Evolutionary conservation across 1,284 basidiomycete species (phyloP).

Genomic region (Heterobasidion irregulare): DNA sequence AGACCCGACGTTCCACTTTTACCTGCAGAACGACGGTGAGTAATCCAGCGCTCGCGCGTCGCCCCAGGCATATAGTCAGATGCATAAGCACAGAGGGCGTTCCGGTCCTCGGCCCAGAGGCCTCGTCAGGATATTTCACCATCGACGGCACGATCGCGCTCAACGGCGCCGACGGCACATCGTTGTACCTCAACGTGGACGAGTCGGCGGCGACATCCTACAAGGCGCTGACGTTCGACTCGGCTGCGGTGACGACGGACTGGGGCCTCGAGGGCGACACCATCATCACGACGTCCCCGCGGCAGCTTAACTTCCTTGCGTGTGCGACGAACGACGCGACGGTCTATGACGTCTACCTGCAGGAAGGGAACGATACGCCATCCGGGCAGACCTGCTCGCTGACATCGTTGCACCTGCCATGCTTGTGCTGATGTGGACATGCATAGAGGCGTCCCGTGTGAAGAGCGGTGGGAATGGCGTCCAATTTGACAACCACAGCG

Average conservation of each 20-base stretch:
- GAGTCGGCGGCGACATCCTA: constrained; percentile 36
- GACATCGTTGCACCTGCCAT: constrained; percentile 44
- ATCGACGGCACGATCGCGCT: constrained; percentile 40
- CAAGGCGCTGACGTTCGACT: constrained; percentile 37
- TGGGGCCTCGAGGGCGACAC: constrained; percentile 56
- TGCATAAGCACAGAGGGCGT: constrained; percentile 25
- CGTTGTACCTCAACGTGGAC: constrained; percentile 41
- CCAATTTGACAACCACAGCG: too few relatives aligned
- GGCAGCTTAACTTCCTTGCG: constrained; percentile 49
- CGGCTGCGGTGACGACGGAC: constrained; percentile 39
- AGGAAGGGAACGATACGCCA: constrained; percentile 43
- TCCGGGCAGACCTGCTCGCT: constrained; percentile 33
- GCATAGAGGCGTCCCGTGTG: too few relatives aligned
- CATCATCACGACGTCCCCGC: constrained; percentile 42
- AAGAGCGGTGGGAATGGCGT: too few relatives aligned
- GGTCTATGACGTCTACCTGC: constrained; percentile 40
- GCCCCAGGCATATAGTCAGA: too few relatives aligned
- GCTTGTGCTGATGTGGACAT: constrained; percentile 31
- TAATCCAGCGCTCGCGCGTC: not conserved
- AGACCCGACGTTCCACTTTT: constrained; percentile 48
- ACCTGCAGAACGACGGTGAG: constrained; percentile 43
- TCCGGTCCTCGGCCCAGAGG: constrained; percentile 45
- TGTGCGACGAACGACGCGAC: constrained; percentile 34
- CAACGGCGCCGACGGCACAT: constrained; percentile 28
- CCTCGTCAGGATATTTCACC: constrained; percentile 42